Percentiles rank a stretch among this genome's conserved stretches.
Evolutionary conservation across 148 eudicot genomes (phyloP).

Genomic region (Camellia japonica): DNA sequence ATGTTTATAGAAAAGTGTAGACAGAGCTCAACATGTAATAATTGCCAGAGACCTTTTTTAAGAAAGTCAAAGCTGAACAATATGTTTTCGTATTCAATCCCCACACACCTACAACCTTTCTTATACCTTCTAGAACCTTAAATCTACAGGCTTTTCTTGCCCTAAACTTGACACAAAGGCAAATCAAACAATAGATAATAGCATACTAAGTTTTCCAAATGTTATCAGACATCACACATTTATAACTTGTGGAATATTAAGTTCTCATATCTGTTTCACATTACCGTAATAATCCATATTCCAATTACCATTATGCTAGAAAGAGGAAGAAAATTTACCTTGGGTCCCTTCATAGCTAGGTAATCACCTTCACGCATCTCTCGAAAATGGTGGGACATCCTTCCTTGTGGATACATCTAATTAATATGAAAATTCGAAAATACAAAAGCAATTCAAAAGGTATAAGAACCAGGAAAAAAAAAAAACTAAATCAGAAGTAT

Average conservation of each 20-base stretch:
- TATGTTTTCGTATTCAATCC: not conserved
- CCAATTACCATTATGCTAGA: not conserved
- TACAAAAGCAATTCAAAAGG: not conserved
- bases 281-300: not conserved
- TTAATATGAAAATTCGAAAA: not conserved
- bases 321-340: slow-evolving; percentile 28
- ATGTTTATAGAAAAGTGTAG: not conserved
- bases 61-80: not conserved
- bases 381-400: slow-evolving; percentile 56
- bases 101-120: not conserved
- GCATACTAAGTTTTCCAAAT: not conserved
- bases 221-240: not conserved
- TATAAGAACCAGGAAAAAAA: not conserved
- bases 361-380: slow-evolving; percentile 50
- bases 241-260: not conserved
- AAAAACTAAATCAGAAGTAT: no score
- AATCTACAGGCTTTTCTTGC: not conserved
- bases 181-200: not conserved
- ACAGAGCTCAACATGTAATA: not conserved
- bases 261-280: not conserved
- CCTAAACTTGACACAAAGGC: not conserved
- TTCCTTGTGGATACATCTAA: slow-evolving; percentile 56
- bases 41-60: no score
- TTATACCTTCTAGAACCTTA: no score
- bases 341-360: slow-evolving; percentile 50